These are phyloP conservation scores for Phytophthora syringae DNA, from an alignment of 352 stramenopile species.

Conservation along the genomic window DNA sequence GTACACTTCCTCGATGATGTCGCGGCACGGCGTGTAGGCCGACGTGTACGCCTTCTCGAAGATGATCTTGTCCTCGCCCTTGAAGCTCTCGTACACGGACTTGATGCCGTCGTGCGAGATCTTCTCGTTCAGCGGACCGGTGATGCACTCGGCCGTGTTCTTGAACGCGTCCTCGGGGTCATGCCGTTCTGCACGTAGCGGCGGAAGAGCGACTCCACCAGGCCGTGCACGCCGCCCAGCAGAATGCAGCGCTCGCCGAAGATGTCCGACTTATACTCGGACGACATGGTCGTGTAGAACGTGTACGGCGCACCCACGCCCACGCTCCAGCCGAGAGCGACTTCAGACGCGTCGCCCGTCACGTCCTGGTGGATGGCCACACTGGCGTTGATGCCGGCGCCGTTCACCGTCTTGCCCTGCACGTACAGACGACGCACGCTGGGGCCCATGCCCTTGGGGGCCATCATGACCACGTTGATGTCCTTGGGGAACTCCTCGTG, in stretches of 20 bases:
- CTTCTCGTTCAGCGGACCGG: constrained; percentile 96
- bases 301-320: constrained; percentile 97
- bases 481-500: constrained; percentile 95
- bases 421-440: constrained; percentile 97
- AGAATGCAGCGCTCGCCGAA: constrained; percentile 98
- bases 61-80: constrained; percentile 92
- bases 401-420: constrained; percentile 98
- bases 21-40: constrained; percentile 95
- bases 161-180: constrained; percentile 96
- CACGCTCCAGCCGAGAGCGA: constrained; percentile 97
- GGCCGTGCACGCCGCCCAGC: constrained; percentile 96
- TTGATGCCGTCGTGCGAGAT: constrained; percentile 98
- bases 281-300: constrained; percentile 96
- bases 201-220: constrained; percentile 98
- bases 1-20: constrained; percentile 99
- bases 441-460: constrained; percentile 98
- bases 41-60: constrained; percentile 96
- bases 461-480: constrained; percentile 99
- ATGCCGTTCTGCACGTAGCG: constrained; percentile 96
- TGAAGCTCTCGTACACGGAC: constrained; percentile 95
- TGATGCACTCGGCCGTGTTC: constrained; percentile 97
- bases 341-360: constrained; percentile 93
- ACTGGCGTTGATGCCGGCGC: constrained; percentile 97
- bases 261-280: constrained; percentile 99
- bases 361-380: constrained; percentile 97